phyloP scores from a whole-genome alignment of 441 rosid species.

The Jatropha multifida region DNA sequence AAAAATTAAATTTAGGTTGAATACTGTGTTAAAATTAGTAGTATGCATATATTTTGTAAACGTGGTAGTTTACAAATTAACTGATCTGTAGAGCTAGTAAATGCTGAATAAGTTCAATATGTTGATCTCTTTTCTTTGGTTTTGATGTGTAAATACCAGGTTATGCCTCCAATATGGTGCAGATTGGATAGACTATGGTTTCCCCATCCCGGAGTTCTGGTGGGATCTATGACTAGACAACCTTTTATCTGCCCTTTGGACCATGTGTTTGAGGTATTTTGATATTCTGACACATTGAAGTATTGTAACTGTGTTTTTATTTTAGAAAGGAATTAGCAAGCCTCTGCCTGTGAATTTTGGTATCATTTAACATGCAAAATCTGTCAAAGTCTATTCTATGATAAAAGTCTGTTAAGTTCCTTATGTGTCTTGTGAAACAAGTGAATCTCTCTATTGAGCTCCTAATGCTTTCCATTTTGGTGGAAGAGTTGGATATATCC shows the following conservation, averaged over 20 bases:
- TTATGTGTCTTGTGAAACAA: background rate
- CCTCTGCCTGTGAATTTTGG: conserved; percentile 16
- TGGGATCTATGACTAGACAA: conserved; percentile 84
- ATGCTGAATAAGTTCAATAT: conserved; percentile 8
- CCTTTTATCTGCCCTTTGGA: conserved; percentile 98
- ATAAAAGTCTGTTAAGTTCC: background rate
- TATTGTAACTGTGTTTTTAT: background rate
- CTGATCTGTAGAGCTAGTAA: background rate
- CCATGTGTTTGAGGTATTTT: conserved; percentile 89
- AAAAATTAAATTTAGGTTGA: background rate
- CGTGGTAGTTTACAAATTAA: background rate
- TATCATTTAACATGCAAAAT: background rate
- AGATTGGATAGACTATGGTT: conserved; percentile 98
- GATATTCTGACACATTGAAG: conserved; percentile 14
- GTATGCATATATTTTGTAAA: background rate
- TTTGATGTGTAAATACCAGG: conserved; percentile 45
- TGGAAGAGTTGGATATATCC: background rate
- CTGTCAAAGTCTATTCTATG: background rate
- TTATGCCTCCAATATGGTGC: conserved; percentile 99
- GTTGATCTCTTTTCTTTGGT: conserved; percentile 18
- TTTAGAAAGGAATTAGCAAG: background rate
- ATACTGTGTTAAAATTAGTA: background rate
- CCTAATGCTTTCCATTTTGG: background rate
- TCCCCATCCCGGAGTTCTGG: conserved; percentile 85
- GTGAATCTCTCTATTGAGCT: background rate